A percentile compares a stretch with the other conserved stretches of the same genome.
phyloP scores from a whole-genome alignment of 305 asterid species.

The Plantago coronopus region DNA sequence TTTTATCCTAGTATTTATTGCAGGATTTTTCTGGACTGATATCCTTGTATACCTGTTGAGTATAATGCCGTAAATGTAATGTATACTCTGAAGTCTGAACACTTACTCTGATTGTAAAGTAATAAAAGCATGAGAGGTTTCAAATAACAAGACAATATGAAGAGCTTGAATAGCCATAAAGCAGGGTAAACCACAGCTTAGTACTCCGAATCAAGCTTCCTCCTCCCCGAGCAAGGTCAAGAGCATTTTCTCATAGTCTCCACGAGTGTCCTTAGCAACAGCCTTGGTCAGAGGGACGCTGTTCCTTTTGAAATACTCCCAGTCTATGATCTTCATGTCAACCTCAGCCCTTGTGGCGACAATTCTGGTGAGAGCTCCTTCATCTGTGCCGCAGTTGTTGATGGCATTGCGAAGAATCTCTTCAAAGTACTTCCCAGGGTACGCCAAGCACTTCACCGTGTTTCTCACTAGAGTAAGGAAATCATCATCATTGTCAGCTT shows the following conservation, averaged over 20 bases:
- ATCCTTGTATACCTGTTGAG: slow-evolving; percentile 31
- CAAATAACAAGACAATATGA: too few relatives aligned
- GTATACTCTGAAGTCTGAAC: too few relatives aligned
- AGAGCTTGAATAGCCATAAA: too few relatives aligned
- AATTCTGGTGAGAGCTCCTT: slow-evolving; percentile 71
- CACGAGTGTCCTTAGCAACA: slow-evolving; percentile 64
- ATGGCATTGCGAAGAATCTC: slow-evolving; percentile 62
- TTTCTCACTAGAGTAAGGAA: slow-evolving; percentile 60
- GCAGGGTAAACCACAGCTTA: too few relatives aligned
- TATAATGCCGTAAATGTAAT: too few relatives aligned
- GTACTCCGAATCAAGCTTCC: too few relatives aligned
- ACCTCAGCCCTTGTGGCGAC: slow-evolving; percentile 74
- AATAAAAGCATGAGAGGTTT: too few relatives aligned
- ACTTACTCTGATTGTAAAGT: too few relatives aligned
- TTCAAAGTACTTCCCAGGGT: slow-evolving; percentile 65
- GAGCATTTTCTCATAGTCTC: slow-evolving; percentile 67
- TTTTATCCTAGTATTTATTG: slow-evolving; percentile 24
- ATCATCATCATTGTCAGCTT: slow-evolving; percentile 49
- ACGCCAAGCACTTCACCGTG: slow-evolving; percentile 62
- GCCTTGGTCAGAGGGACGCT: slow-evolving; percentile 60
- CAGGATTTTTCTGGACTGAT: slow-evolving; percentile 43
- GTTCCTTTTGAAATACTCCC: slow-evolving; percentile 61
- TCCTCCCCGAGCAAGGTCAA: slow-evolving; percentile 59
- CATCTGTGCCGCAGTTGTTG: slow-evolving; percentile 64
- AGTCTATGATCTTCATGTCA: slow-evolving; percentile 60